These are phyloP conservation scores for Limnomonas spitsbergensis DNA, from an alignment of 139 green algal genomes.

Conservation along the genomic window DNA sequence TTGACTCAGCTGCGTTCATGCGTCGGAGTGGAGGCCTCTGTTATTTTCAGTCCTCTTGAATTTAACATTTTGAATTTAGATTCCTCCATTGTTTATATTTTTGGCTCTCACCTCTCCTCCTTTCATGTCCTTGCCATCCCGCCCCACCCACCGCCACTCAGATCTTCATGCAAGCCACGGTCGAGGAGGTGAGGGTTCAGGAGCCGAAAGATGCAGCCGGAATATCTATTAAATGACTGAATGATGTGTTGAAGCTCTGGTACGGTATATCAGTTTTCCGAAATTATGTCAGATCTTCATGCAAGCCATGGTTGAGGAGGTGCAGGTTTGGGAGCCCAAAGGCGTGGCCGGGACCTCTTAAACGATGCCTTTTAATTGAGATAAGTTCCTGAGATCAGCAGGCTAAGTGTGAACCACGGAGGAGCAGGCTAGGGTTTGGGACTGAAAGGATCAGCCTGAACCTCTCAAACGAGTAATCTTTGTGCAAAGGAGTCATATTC, in stretches of 20 bases:
- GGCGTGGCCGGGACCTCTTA: too few species aligned
- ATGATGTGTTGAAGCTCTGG: not conserved
- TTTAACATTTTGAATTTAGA: not conserved
- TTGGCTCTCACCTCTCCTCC: too few species aligned
- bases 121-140: too few species aligned
- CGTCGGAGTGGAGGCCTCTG: not conserved
- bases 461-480: not conserved
- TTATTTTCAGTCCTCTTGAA: not conserved
- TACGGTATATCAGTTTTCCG: not conserved
- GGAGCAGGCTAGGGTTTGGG: not conserved
- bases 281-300: conserved; percentile 6
- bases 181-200: not conserved
- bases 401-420: too few species aligned
- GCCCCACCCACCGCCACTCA: too few species aligned
- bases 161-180: conserved; percentile 8
- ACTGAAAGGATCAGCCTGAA: not conserved
- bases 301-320: not conserved
- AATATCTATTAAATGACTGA: too few species aligned
- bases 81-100: not conserved
- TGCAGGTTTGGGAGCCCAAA: too few species aligned
- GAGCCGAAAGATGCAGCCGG: too few species aligned
- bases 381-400: too few species aligned
- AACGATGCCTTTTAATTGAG: conserved; percentile 2
- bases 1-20: too few species aligned
- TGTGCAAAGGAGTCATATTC: not conserved